These are phyloP conservation scores for Salix suchowensis DNA, from an alignment of 345 rosid species.

Conservation along the genomic window DNA sequence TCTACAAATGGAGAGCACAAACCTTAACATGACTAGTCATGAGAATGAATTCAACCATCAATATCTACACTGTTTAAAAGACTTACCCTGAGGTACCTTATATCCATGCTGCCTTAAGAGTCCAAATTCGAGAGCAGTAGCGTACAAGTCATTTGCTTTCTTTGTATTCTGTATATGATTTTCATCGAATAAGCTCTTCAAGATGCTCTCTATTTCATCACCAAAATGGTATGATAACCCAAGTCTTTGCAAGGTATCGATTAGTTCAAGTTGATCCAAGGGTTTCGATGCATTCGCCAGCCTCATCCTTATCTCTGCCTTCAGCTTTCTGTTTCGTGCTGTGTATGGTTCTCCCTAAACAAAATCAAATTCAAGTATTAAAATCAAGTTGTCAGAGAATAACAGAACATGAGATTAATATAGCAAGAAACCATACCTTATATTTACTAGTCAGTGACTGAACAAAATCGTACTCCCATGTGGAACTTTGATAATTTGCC, in stretches of 20 bases:
- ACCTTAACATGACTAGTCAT: too few relatives aligned
- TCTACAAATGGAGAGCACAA: too few relatives aligned
- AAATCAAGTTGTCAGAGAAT: not conserved
- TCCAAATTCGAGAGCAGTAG: conserved; percentile 4
- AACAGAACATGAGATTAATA: not conserved
- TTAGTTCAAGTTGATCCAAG: conserved; percentile 3
- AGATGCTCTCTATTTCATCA: not conserved
- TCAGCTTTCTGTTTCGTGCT: not conserved
- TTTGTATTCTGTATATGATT: too few relatives aligned
- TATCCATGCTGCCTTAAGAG: conserved; percentile 1
- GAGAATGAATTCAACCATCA: too few relatives aligned
- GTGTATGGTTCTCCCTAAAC: conserved; percentile 7
- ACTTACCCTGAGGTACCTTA: conserved; percentile 1
- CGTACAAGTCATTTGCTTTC: not conserved
- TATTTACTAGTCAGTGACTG: not conserved
- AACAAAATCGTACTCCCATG: too few relatives aligned
- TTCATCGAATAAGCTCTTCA: not conserved
- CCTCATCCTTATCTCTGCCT: conserved; percentile 5
- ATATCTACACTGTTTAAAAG: too few relatives aligned
- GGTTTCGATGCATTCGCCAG: not conserved
- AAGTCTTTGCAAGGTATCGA: conserved; percentile 13
- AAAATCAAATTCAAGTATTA: too few relatives aligned
- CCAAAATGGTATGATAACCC: conserved; percentile 7
- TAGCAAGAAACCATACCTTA: not conserved
- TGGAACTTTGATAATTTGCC: not conserved